Evolutionary conservation across 2,329 filamentous ascomycete species (phyloP), one percentile per base, ranked within the genome.

Genomic region (Calonectria pseudoturangicola): DNA sequence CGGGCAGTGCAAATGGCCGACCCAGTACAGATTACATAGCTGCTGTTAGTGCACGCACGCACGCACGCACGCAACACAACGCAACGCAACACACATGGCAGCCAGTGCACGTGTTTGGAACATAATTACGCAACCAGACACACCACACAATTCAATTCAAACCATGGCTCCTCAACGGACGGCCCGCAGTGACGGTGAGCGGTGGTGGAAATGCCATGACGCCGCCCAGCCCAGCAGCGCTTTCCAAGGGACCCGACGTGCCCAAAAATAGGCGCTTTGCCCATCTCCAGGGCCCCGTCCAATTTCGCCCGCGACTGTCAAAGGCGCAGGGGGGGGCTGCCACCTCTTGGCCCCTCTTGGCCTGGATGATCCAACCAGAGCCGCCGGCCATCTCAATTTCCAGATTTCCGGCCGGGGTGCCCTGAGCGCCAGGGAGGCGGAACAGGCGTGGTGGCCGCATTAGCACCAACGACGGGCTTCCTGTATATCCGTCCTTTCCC

Each of bases 241-340:
- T 48, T 18, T 72, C 27, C 54, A n/a, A 27, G 54, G 54, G 30
- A 50, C 28, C 45, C 21, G 21, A 16, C 30, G 48, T n/a, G 25
- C 68, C 68, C 62, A 66, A 70, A 66, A 70, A 66, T 70, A 70
- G 58, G 48, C 41, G n/a, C 41, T 18, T 10, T 30, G 47, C 7
- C 67, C 67, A 45, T 51, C 30, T n/a, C 56, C 18, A 15, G 2
- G 1, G 36, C 64, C 54, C 54, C 65, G 21, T 68, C 58, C 25
- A 72, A 72, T 72, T 72, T 72, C 70, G 65, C 48, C 70, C 69
- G 47, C 50, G 62, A 36, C 67, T 63, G 43, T 50, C 62, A 65
- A 65, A n/a, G 12, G 4, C 30, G 45, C 62, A 65, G 62, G 62
- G 62, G 60, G 27, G 30, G 8, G 28, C 33, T n/a, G n/a, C 27